A percentile compares a stretch with the other conserved stretches of the same genome.
These are phyloP conservation scores for Nothopassalora personata DNA, from an alignment of 2,329 filamentous ascomycete species.

Conservation along the genomic window DNA sequence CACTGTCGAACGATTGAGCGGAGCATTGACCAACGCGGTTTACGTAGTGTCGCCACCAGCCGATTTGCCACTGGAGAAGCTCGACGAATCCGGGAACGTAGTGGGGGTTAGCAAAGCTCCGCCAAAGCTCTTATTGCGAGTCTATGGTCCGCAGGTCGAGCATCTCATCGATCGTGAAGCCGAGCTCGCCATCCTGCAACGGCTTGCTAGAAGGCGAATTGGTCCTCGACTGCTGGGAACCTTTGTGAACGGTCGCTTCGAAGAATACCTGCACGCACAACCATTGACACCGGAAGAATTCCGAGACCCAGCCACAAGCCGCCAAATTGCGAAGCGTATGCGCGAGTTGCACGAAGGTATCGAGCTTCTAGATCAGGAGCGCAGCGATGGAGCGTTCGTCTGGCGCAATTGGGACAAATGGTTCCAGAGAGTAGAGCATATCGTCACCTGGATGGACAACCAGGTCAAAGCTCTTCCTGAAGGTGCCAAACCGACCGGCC, in stretches of 20 bases:
- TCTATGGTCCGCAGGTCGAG: constrained; percentile 93
- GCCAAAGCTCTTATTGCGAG: constrained; percentile 75
- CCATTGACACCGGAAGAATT: constrained; percentile 73
- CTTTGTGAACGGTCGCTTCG: constrained; percentile 91
- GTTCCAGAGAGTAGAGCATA: constrained; percentile 63
- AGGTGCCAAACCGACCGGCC: constrained; percentile 36
- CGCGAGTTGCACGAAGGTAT: constrained; percentile 91
- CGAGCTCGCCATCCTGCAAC: constrained; percentile 78
- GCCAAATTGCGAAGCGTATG: constrained; percentile 96
- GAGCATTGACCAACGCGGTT: constrained; percentile 91
- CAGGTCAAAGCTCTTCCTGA: constrained; percentile 50
- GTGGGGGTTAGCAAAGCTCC: constrained; percentile 40
- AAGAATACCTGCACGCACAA: constrained; percentile 84
- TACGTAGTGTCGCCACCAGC: constrained; percentile 85
- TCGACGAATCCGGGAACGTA: constrained; percentile 35
- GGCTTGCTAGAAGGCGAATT: constrained; percentile 86
- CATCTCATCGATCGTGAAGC: constrained; percentile 91
- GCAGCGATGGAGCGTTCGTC: constrained; percentile 71
- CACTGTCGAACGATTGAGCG: constrained; percentile 71
- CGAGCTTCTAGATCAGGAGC: constrained; percentile 73
- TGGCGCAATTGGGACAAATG: constrained; percentile 95
- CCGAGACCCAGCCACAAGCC: constrained; percentile 74
- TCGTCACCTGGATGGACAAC: constrained; percentile 54
- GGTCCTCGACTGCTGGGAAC: constrained; percentile 86
- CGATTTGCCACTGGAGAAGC: constrained; percentile 45